These are phyloP conservation scores for Wallacemonas sp. DNA, from an alignment of 208 protist species.

Conservation along the genomic window DNA sequence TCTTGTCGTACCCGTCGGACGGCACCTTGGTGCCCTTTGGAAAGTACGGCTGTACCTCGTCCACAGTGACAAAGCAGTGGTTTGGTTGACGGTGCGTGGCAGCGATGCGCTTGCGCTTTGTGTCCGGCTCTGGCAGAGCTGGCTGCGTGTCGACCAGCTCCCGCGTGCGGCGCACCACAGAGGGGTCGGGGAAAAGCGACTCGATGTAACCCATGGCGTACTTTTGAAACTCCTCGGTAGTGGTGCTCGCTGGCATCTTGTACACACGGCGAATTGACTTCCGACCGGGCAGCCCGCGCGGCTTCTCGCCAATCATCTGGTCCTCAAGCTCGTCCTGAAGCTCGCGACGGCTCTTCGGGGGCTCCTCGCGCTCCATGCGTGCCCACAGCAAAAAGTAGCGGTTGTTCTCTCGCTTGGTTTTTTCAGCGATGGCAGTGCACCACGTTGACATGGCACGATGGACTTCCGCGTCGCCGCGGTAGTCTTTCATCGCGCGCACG, in stretches of 20 bases:
- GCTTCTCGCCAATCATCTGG: slow-evolving; percentile 48
- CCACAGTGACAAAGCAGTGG: slow-evolving; percentile 79
- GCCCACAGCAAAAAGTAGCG: slow-evolving; percentile 85
- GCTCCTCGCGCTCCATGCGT: slow-evolving; percentile 71
- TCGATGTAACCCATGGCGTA: slow-evolving; percentile 64
- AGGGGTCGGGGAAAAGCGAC: slow-evolving; percentile 63
- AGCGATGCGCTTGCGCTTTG: slow-evolving; percentile 61
- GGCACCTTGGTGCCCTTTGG: slow-evolving; percentile 39
- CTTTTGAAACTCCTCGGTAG: slow-evolving; percentile 52
- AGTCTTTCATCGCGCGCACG: slow-evolving; percentile 54
- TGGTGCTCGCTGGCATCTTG: slow-evolving; percentile 71
- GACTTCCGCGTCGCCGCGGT: slow-evolving; percentile 50
- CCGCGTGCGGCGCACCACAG: slow-evolving; percentile 59
- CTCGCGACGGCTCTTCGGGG: slow-evolving; percentile 34
- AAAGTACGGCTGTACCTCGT: slow-evolving; percentile 75
- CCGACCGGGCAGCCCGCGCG: slow-evolving; percentile 43
- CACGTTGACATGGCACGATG: slow-evolving; percentile 75
- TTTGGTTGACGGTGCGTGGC: slow-evolving; percentile 60
- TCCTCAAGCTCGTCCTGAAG: slow-evolving; percentile 39
- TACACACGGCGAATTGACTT: slow-evolving; percentile 76
- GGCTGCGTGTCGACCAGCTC: slow-evolving; percentile 69
- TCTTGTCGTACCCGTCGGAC: slow-evolving; percentile 70
- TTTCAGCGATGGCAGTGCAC: slow-evolving; percentile 60
- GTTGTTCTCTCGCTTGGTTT: slow-evolving; percentile 48
- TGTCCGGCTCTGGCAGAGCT: slow-evolving; percentile 61